Evolutionary conservation across 352 stramenopile genomes (phyloP).

Genomic region (Globisporangium abappressorium): DNA sequence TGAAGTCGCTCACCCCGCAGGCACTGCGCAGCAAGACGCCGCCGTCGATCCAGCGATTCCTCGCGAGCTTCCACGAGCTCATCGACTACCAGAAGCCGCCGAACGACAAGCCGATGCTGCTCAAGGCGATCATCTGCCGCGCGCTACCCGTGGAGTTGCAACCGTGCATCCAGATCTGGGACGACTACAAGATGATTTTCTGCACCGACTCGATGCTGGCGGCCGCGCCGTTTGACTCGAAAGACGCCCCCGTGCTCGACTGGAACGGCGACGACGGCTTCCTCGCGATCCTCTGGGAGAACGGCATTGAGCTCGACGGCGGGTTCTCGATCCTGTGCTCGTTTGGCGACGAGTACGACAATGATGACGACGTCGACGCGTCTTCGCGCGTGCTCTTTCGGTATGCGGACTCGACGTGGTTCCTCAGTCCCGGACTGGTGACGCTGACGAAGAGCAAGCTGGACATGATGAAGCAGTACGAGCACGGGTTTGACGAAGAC

Average conservation of each 20-base stretch:
- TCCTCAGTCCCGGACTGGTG: conserved; percentile 60
- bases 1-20: conserved; percentile 62
- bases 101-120: conserved; percentile 62
- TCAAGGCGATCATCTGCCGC: conserved; percentile 78
- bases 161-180: conserved; percentile 83
- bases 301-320: conserved; percentile 67
- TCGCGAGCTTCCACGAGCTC: conserved; percentile 62
- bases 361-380: conserved; percentile 49
- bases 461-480: conserved; percentile 86
- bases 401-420: conserved; percentile 81
- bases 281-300: conserved; percentile 78
- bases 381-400: conserved; percentile 72
- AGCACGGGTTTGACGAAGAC: conserved; percentile 79
- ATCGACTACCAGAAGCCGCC: conserved; percentile 47
- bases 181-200: conserved; percentile 72
- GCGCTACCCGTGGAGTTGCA: conserved; percentile 67
- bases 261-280: conserved; percentile 82
- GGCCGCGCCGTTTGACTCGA: conserved; percentile 4
- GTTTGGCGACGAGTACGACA: conserved; percentile 76
- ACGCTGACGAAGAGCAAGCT: conserved; percentile 71
- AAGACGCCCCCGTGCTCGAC: conserved; percentile 52
- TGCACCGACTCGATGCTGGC: conserved; percentile 35
- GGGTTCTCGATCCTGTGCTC: conserved; percentile 84
- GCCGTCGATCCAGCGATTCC: conserved; percentile 71
- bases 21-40: conserved; percentile 65